Conservation (phyloP, 345 rosid species). For the Dipteronia dyeriana region DNA sequence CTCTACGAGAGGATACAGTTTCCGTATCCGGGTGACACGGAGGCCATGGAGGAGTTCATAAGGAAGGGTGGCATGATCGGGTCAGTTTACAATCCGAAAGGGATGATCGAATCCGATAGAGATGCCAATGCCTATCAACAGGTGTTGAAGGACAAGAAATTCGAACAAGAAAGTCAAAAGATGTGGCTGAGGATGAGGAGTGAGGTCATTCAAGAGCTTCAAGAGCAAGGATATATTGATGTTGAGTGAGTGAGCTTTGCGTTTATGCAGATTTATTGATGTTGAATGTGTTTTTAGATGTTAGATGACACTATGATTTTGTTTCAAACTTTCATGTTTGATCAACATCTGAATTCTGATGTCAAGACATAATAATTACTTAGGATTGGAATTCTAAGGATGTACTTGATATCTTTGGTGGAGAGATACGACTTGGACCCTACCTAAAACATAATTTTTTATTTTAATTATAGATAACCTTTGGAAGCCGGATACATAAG, state of each 20-base stretch:
- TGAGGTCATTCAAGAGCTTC: constrained; percentile 80
- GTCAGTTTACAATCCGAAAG: constrained; percentile 71
- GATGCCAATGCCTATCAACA: constrained; percentile 54
- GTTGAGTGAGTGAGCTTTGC: constrained; percentile 52
- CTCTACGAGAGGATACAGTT: constrained; percentile 75
- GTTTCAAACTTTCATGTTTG: neutral
- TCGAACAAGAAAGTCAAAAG: constrained; percentile 74
- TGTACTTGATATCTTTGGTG: no score
- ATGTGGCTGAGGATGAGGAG: constrained; percentile 90
- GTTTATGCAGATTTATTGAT: neutral
- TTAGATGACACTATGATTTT: neutral
- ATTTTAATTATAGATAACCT: no score
- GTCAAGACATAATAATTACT: no score
- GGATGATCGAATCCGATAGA: constrained; percentile 54
- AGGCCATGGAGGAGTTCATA: constrained; percentile 89
- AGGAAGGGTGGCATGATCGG: constrained; percentile 84
- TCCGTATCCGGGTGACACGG: constrained; percentile 85
- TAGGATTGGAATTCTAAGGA: no score
- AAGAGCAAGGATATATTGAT: constrained; percentile 69
- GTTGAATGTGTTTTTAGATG: neutral
- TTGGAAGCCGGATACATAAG: no score
- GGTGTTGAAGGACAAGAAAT: constrained; percentile 66
- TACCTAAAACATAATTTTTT: no score
- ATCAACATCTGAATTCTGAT: neutral
- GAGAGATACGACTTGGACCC: no score